Conservation (phyloP, 495 filamentous ascomycete species). For the Staphylotrichum longicolle region DNA sequence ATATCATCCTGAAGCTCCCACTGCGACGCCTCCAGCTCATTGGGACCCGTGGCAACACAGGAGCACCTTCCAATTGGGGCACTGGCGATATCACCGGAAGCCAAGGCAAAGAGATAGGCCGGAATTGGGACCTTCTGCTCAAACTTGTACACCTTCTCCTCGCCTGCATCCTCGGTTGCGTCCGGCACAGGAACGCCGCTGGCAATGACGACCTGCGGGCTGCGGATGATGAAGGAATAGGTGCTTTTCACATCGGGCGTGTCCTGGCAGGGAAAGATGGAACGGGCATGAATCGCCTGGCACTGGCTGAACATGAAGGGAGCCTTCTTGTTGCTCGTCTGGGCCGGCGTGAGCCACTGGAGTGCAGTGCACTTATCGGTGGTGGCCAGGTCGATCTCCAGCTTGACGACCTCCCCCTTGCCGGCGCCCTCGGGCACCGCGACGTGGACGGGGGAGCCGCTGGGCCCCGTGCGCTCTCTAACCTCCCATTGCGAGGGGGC, state of each 20-base stretch:
- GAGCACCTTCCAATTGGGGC: conserved; percentile 84
- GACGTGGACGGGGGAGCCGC: conserved; percentile 77
- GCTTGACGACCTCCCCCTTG: conserved; percentile 59
- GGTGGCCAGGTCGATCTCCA: conserved; percentile 62
- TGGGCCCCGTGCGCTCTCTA: conserved; percentile 65
- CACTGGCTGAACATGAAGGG: conserved; percentile 99
- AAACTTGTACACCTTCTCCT: conserved; percentile 71
- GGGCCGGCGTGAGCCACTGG: conserved; percentile 87
- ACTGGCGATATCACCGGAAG: conserved; percentile 81
- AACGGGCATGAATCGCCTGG: conserved; percentile 91
- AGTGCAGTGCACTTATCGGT: conserved; percentile 86
- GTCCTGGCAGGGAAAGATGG: conserved; percentile 94
- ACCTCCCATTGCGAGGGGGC: conserved; percentile 63
- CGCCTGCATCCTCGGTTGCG: conserved; percentile 42
- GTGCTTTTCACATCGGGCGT: conserved; percentile 93
- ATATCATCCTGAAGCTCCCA: conserved; percentile 89
- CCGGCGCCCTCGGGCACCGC: conserved; percentile 60
- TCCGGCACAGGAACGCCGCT: conserved; percentile 70
- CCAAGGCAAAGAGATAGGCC: conserved; percentile 88
- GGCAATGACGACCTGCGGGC: conserved; percentile 81
- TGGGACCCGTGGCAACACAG: conserved; percentile 78
- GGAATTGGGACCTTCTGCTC: conserved; percentile 88
- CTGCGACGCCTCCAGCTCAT: conserved; percentile 77
- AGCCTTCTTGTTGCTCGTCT: conserved; percentile 89
- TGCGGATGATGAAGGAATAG: conserved; percentile 82